Conservation (phyloP, 345 rosid genomes). For the Hibiscus tridactylites region DNA sequence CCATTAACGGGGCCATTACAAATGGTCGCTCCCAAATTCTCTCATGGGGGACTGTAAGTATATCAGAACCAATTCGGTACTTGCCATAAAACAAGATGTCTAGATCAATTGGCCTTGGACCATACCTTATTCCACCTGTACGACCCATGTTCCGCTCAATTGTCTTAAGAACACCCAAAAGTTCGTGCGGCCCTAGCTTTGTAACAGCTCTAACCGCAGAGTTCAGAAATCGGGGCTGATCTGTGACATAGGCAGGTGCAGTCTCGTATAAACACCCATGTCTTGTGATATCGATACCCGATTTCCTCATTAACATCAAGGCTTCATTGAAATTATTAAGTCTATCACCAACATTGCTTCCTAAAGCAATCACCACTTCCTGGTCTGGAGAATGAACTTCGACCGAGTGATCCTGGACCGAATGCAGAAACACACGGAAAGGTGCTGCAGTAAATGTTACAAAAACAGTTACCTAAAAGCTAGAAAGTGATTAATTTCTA, state of each 20-base stretch:
- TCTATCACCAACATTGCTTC: constrained; percentile 83
- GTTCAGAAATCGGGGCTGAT: constrained; percentile 82
- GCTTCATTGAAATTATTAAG: constrained; percentile 61
- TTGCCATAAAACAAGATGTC: constrained; percentile 85
- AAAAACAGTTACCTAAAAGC: constrained; percentile 8
- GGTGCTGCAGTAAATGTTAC: constrained; percentile 24
- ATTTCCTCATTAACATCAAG: constrained; percentile 46
- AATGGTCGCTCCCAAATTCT: constrained; percentile 91
- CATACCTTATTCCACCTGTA: constrained; percentile 57
- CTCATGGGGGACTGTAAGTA: constrained; percentile 67
- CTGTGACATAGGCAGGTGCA: constrained; percentile 79
- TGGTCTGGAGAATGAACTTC: constrained; percentile 61
- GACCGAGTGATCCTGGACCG: constrained; percentile 23
- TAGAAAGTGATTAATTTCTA: background rate
- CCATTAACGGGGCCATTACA: constrained; percentile 85
- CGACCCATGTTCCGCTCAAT: constrained; percentile 87
- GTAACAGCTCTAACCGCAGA: constrained; percentile 81
- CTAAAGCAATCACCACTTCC: constrained; percentile 83
- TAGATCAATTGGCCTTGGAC: constrained; percentile 84
- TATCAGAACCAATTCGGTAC: constrained; percentile 48
- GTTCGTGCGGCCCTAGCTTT: constrained; percentile 73
- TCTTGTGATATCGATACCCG: constrained; percentile 49
- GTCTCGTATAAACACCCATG: constrained; percentile 87
- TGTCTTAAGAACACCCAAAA: constrained; percentile 54
- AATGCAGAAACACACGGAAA: constrained; percentile 26